Conservation (phyloP, 1,284 basidiomycete genomes). For the Irpex lacteus region DNA sequence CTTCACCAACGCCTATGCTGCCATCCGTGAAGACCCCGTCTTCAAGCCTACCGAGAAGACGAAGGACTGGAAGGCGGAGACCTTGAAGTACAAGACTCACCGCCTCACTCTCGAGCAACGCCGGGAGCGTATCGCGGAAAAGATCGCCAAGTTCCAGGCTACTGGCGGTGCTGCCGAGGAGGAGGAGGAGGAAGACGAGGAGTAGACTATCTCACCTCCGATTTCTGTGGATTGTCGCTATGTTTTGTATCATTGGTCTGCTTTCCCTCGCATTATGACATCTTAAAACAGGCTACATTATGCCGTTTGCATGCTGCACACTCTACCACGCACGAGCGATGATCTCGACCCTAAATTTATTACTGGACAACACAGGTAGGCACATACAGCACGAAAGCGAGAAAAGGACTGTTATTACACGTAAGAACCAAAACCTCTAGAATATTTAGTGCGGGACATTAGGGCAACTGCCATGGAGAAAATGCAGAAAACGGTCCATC, state of each 20-base stretch:
- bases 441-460: not conserved
- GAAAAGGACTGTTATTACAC: not conserved
- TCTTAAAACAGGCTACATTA: slow-evolving; percentile 18
- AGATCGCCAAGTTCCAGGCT: slow-evolving; percentile 84
- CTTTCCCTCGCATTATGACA: slow-evolving; percentile 16
- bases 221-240: slow-evolving; percentile 14
- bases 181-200: slow-evolving; percentile 51
- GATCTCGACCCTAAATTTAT: not conserved
- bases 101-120: slow-evolving; percentile 83
- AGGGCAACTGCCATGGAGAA: not conserved
- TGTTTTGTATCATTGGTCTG: slow-evolving; percentile 12
- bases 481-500: not conserved
- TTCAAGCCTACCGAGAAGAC: slow-evolving; percentile 93
- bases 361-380: not conserved
- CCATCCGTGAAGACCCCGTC: slow-evolving; percentile 92
- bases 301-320: slow-evolving; percentile 16
- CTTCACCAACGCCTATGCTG: slow-evolving; percentile 86
- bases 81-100: slow-evolving; percentile 67
- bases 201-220: slow-evolving; percentile 38
- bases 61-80: slow-evolving; percentile 91
- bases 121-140: slow-evolving; percentile 73
- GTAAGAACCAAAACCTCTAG: not conserved
- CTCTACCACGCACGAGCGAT: not conserved
- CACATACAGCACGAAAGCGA: not conserved
- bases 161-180: slow-evolving; percentile 46